Percentiles rank a stretch among this genome's conserved stretches.
Evolutionary conservation across 2,329 filamentous ascomycete genomes (phyloP).

Genomic region (Apiospora arundinis): DNA sequence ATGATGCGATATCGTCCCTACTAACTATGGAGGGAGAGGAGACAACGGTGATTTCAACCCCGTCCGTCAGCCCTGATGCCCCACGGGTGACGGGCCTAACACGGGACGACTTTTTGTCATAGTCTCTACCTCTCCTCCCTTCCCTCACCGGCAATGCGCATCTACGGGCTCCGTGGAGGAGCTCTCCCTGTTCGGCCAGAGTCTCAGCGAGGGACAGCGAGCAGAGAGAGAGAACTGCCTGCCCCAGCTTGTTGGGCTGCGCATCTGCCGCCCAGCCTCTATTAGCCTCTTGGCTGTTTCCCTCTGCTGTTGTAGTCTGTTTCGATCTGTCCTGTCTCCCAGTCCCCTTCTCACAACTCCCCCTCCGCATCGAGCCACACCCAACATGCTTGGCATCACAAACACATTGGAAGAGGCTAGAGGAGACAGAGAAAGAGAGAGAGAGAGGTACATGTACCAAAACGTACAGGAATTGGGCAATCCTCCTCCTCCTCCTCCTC

Average conservation of each 20-base stretch:
- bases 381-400: conserved; percentile 26
- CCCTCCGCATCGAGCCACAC: conserved; percentile 14
- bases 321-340: conserved; percentile 4
- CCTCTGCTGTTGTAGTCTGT: conserved; percentile 6
- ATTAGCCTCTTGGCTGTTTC: conserved; percentile 25
- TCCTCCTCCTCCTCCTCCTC: too few relatives aligned
- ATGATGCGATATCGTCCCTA: conserved; percentile 5
- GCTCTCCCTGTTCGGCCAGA: not conserved
- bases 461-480: conserved; percentile 8
- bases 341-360: not conserved
- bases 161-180: conserved; percentile 1
- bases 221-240: not conserved
- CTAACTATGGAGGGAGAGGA: not conserved
- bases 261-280: conserved; percentile 19
- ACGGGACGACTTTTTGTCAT: conserved; percentile 6
- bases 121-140: not conserved
- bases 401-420: not conserved
- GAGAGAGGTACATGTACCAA: conserved; percentile 1
- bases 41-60: not conserved
- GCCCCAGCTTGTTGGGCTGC: conserved; percentile 5
- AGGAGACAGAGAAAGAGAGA: not conserved
- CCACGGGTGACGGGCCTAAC: not conserved
- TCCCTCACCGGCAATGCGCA: conserved; percentile 7
- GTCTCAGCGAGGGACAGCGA: not conserved
- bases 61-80: conserved; percentile 17